Evolutionary conservation across 441 rosid species (phyloP), one percentile per base, ranked within the genome.

Genomic region (Adansonia rubrostipa): DNA sequence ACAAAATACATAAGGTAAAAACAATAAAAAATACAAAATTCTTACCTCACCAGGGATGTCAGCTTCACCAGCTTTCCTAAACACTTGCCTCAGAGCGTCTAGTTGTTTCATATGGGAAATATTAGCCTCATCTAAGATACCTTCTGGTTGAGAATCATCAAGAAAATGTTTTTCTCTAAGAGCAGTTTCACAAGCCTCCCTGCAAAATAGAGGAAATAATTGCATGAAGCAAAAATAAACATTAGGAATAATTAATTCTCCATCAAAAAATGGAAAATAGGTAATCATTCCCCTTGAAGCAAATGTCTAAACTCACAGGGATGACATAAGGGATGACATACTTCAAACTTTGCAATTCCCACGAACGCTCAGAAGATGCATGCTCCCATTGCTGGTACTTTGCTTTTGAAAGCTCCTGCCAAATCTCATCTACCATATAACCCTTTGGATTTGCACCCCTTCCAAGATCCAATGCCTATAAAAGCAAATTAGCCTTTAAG

Each of bases 401-500:
- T 36, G 99, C 97, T 83, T 87, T 92, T 11, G 97, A 85, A 62
- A 96, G 92, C 85, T 90, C 97, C 80, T 90, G 92, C 97, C 98
- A 96, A 74, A 96, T 96, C 75, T 89, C 97, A 77, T 96, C 97
- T 19, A 96, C 92, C 90, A 92, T 90, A 60, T 90, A 89, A 57
- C 96, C 86, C 14, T 80, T 87, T 65, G 88, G 89, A 77, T 89
- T 81, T 50, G 93, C 90, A 15, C 89, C 91, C 89, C 93, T 89
- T 72, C 95, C 98, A 78, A 94, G 97, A 82, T 96, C 95, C 87
- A 96, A 79, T 40, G 98, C 98, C 97, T 94, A 76, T 36, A 76
- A 1, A 72, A 36, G 50, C 33, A 72, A 56, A 19, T 36, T 10
- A 54, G 50, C 6, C 2, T 33, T 19, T 33, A 19, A 45, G 54